Conservation (phyloP, 495 filamentous ascomycete genomes). For the Choiromyces venosus region DNA sequence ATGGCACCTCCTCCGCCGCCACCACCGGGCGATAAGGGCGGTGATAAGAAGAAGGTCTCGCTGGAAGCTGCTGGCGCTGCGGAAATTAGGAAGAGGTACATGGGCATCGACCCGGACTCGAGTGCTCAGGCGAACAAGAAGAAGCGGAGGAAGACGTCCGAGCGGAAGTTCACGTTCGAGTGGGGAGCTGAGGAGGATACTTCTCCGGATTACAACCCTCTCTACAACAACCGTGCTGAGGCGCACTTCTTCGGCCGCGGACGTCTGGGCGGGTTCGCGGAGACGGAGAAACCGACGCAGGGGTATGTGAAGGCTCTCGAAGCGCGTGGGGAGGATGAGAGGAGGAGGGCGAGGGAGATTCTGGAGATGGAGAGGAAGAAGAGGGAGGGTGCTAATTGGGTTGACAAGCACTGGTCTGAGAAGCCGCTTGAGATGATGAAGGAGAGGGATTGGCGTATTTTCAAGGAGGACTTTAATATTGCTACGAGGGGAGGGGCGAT, state of each 20-base stretch:
- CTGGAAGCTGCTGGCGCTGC: conserved; percentile 72
- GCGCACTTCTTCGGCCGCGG: conserved; percentile 76
- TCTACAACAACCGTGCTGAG: conserved; percentile 71
- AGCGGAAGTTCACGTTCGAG: conserved; percentile 98
- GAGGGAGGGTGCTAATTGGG: conserved; percentile 63
- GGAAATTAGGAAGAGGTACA: conserved; percentile 75
- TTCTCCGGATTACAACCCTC: conserved; percentile 78
- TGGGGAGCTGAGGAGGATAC: conserved; percentile 98
- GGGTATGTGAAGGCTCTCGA: conserved; percentile 75
- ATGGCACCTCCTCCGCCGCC: conserved; percentile 34
- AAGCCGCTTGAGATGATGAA: conserved; percentile 95
- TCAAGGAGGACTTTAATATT: conserved; percentile 99
- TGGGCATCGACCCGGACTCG: conserved; percentile 81
- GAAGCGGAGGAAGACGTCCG: conserved; percentile 85
- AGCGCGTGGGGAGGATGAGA: conserved; percentile 77
- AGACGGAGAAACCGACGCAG: conserved; percentile 61
- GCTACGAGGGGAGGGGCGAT: conserved; percentile 82
- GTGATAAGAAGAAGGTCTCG: conserved; percentile 54
- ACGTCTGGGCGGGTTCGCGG: conserved; percentile 73
- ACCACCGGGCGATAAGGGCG: conserved; percentile 35
- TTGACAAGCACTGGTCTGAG: conserved; percentile 95
- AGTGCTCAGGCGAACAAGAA: conserved; percentile 95
- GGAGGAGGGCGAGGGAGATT: conserved; percentile 68
- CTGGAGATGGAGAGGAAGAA: conserved; percentile 80
- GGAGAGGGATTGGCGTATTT: conserved; percentile 97